Base-by-base conservation (phyloP, 768 basidiomycete genomes). In the Ramaria sp. region DNA sequence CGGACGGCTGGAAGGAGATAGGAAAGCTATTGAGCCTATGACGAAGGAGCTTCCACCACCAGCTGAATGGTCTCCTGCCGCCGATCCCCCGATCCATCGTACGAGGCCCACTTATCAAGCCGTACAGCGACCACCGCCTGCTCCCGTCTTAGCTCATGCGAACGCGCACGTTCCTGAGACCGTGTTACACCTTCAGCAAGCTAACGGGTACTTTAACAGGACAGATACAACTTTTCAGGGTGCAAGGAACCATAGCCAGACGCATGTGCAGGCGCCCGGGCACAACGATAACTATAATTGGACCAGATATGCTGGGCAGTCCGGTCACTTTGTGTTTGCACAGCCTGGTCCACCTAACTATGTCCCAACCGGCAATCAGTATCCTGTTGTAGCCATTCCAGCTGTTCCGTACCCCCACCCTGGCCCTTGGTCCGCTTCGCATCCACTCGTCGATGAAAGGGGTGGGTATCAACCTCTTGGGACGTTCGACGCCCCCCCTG, bases 31-130 rank as follows among this genome's bases (percentile, higher is more conserved):
- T n/a, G 55, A 49, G 27, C 20, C 4, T 7, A 11, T 39, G 12
- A 11, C 17, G 6, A 43, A 22, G 42, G 46, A 10, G 20, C 57
- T 58, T 24, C 57, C 57, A 6, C 57, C 57, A 22, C 57, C 57
- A 7, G 57, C 57, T 5, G 51, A 58, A 47, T 58, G 57, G 57
- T 58, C 57, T 42, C 57, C 57, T 17, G 57, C 57, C 17, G 57
- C 51, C 7, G 57, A 58, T 53, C 52, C 57, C 12, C 57, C 57
- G 24, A 53, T 58, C 43, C 49, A 58, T 47, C 57, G 51, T n/a
- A 42, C 51, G 24, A 37, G 52, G 27, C 51, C 57, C 4, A 30
- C 34, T 13, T 58, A 58, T 31, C 33, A 58, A 20, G 57, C 57
- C 3, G 57, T 58, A n/a, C 57, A 58, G 37, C 33, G 57, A 39